Percentiles rank a stretch among this genome's conserved stretches.
phyloP scores from a whole-genome alignment of 257 asterid genomes.

The Gentiana straminea region DNA sequence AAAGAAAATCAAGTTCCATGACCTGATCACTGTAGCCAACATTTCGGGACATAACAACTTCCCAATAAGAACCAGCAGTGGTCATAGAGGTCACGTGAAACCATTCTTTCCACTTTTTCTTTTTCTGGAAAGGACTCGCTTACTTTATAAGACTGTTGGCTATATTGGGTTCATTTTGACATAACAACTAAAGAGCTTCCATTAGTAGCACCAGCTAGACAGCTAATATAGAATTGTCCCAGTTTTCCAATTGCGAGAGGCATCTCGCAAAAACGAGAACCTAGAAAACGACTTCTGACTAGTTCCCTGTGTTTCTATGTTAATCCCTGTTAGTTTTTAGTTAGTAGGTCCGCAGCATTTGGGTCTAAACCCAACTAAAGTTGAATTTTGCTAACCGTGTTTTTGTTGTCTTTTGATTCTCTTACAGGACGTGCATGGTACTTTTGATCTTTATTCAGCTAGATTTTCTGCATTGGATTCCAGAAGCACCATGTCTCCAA shows the following conservation, averaged over 20 bases:
- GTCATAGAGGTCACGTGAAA: conserved; percentile 44
- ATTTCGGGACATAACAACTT: conserved; percentile 40
- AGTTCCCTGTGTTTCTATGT: too few species aligned
- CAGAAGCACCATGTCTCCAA: too few species aligned
- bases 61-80: conserved; percentile 39
- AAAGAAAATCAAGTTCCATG: neutral
- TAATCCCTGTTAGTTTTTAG: too few species aligned
- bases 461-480: too few species aligned
- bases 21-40: conserved; percentile 40
- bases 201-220: conserved; percentile 34
- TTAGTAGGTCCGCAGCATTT: too few species aligned
- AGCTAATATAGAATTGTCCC: conserved; percentile 39
- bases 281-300: too few species aligned
- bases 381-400: too few species aligned
- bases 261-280: too few species aligned
- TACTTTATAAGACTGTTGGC: conserved; percentile 36
- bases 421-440: too few species aligned
- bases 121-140: conserved; percentile 44
- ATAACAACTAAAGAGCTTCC: conserved; percentile 38
- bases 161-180: conserved; percentile 37
- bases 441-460: too few species aligned
- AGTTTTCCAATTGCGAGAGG: conserved; percentile 18
- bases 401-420: too few species aligned
- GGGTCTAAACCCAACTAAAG: too few species aligned
- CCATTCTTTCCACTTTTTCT: conserved; percentile 46